These are phyloP conservation scores for Onygenales sp. DNA, from an alignment of 2,329 filamentous ascomycete species.

Conservation along the genomic window DNA sequence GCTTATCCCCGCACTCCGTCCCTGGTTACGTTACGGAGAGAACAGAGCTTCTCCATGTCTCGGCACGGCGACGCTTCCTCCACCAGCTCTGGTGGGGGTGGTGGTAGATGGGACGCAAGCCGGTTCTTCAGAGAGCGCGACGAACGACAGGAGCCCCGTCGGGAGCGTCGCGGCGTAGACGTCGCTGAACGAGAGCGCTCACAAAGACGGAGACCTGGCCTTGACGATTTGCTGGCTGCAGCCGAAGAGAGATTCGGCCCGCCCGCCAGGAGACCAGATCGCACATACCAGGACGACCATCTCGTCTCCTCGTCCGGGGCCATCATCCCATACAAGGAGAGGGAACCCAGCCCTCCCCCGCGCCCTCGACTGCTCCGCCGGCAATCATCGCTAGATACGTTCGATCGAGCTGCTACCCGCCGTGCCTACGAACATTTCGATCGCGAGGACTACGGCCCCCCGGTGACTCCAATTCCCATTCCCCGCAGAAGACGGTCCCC, in stretches of 20 bases:
- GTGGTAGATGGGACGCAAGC: conserved; percentile 30
- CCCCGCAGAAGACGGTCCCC: conserved; percentile 51
- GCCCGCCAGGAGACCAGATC: conserved; percentile 19
- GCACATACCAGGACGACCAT: conserved; percentile 1
- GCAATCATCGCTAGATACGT: conserved; percentile 84
- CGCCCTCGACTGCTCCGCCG: conserved; percentile 64
- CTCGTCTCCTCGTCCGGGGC: conserved; percentile 38
- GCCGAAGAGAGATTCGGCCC: conserved; percentile 34
- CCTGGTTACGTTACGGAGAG: neutral
- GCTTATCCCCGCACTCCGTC: neutral
- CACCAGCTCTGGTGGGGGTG: conserved; percentile 17
- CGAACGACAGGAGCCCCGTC: conserved; percentile 24
- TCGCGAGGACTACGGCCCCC: conserved; percentile 27
- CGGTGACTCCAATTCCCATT: conserved; percentile 50
- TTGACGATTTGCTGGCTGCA: conserved; percentile 1
- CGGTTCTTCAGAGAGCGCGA: conserved; percentile 35
- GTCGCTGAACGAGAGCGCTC: conserved; percentile 6
- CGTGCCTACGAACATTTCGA: conserved; percentile 37
- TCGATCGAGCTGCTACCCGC: conserved; percentile 62
- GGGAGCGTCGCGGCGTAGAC: conserved; percentile 11
- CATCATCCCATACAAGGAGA: conserved; percentile 45
- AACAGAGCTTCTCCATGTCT: conserved; percentile 19
- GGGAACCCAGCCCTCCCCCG: conserved; percentile 47
- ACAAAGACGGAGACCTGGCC: conserved; percentile 7
- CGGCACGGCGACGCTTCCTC: conserved; percentile 29